These are phyloP conservation scores for Trichoderma pleuroti DNA, from an alignment of 2,329 filamentous ascomycete genomes.

Conservation along the genomic window DNA sequence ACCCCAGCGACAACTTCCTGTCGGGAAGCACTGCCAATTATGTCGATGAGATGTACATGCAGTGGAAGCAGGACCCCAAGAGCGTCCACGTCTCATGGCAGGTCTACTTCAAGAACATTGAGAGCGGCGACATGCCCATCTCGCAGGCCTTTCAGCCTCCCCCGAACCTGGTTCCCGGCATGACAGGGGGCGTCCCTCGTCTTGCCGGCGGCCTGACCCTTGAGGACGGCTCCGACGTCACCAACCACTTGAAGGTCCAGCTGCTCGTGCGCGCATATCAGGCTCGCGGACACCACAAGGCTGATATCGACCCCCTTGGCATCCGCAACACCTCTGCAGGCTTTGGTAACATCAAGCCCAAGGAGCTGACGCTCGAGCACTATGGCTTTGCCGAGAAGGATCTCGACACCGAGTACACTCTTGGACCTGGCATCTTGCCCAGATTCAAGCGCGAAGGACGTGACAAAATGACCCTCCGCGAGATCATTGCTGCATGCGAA, in stretches of 20 bases:
- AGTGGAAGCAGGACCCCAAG: conserved; percentile 90
- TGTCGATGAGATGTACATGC: conserved; percentile 99
- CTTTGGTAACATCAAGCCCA: conserved; percentile 82
- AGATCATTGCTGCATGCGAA: conserved; percentile 92
- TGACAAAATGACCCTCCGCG: conserved; percentile 93
- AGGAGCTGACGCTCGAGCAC: conserved; percentile 88
- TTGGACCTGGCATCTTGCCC: conserved; percentile 92
- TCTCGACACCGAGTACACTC: conserved; percentile 82
- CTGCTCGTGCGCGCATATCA: conserved; percentile 96
- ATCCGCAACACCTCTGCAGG: conserved; percentile 74
- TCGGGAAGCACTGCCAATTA: conserved; percentile 97
- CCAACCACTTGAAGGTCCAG: conserved; percentile 97
- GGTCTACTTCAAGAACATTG: conserved; percentile 99
- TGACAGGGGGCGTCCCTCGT: conserved; percentile 72
- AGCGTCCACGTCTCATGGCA: conserved; percentile 99
- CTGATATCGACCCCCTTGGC: conserved; percentile 91
- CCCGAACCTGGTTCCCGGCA: conserved; percentile 81
- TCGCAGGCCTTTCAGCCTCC: conserved; percentile 96
- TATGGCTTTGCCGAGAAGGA: conserved; percentile 96
- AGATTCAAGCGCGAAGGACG: conserved; percentile 84
- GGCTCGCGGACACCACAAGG: conserved; percentile 96
- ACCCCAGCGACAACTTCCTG: conserved; percentile 93
- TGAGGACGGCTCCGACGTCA: conserved; percentile 74
- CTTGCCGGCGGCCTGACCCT: conserved; percentile 67
- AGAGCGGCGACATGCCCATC: conserved; percentile 95